phyloP scores from a whole-genome alignment of 2,329 filamentous ascomycete species.

The Fusarium chaquense region DNA sequence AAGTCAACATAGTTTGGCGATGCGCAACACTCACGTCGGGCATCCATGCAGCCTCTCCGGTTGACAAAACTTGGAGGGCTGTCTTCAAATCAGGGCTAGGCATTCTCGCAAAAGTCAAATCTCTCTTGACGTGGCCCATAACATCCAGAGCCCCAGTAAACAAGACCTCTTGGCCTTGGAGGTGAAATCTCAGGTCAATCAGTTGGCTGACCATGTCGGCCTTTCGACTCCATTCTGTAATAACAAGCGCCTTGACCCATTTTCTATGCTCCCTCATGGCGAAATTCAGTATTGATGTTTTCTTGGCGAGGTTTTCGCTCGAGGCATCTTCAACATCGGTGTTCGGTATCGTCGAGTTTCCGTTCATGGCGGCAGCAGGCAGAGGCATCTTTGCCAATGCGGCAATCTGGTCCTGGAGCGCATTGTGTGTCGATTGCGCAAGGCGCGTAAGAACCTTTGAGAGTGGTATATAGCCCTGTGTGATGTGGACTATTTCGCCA shows the following conservation, averaged over 20 bases:
- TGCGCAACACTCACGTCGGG: conserved; percentile 71
- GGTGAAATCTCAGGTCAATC: conserved; percentile 85
- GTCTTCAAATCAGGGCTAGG: conserved; percentile 93
- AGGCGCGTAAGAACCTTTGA: conserved; percentile 80
- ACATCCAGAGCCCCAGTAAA: conserved; percentile 72
- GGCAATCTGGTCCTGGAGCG: conserved; percentile 76
- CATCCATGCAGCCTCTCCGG: conserved; percentile 81
- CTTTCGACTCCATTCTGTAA: conserved; percentile 89
- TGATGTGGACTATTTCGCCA: conserved; percentile 76
- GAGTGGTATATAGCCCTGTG: conserved; percentile 80
- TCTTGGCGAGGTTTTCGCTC: conserved; percentile 78
- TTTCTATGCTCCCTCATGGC: conserved; percentile 83
- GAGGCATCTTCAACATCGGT: conserved; percentile 67
- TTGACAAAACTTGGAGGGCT: conserved; percentile 85
- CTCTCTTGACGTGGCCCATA: conserved; percentile 78
- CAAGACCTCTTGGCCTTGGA: conserved; percentile 70
- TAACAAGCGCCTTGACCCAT: conserved; percentile 93
- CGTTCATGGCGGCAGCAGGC: conserved; percentile 63
- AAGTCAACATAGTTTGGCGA: background rate
- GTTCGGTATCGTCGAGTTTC: conserved; percentile 55
- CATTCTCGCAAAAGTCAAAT: conserved; percentile 78
- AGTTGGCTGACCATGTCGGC: conserved; percentile 84
- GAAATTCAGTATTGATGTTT: conserved; percentile 79
- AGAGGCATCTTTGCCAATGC: conserved; percentile 77
- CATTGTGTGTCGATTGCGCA: conserved; percentile 85